Evolutionary conservation across 352 stramenopile species (phyloP), one percentile per base, ranked within the genome.

Genomic region (Phytopythium boreale): DNA sequence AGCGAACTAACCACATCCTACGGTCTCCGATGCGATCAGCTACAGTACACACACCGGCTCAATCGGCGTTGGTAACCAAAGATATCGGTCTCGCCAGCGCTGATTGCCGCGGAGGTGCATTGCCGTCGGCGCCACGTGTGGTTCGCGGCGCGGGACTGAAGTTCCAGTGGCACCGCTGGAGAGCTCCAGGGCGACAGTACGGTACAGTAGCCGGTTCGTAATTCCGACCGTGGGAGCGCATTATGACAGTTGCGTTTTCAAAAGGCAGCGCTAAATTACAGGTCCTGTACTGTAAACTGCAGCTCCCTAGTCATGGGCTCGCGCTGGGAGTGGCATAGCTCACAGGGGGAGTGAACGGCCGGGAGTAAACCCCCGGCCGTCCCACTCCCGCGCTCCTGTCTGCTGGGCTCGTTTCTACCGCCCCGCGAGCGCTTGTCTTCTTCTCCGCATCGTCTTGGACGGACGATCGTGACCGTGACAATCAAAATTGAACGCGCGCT

Each of bases 41-140:
- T 36, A 8, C 31, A 8, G 3, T 3, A 8, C 8, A 3, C 8
- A 7, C 2, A 43, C 36, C 10, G 36, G 12, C 12, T 41, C 51
- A 20, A 4, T 20, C n/a, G 29, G 51, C 51, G 51, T 58, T 58
- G 51, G 51, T 58, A 58, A 58, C 27, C 51, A 15, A 22, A 26
- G 51, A 58, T 58, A 43, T 39, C n/a, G 51, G n/a, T 17, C 51
- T 58, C 51, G 51, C 29, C 27, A 44, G 51, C 51, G 29, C 51
- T 20, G 51, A 58, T 58, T 58, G 51, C 29, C 29, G 10, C 14
- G 34, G 51, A 58, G 24, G 29, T 43, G 51, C 29, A 36, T n/a
- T n/a, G n/a, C n/a, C n/a, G n/a, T n/a, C n/a, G n/a, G n/a, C 27
- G 20, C 6, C 47, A n/a, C 47, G 29, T 58, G 51, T 58, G 51